phyloP scores from a whole-genome alignment of 768 basidiomycete species.

The Wakefieldia striispora region DNA sequence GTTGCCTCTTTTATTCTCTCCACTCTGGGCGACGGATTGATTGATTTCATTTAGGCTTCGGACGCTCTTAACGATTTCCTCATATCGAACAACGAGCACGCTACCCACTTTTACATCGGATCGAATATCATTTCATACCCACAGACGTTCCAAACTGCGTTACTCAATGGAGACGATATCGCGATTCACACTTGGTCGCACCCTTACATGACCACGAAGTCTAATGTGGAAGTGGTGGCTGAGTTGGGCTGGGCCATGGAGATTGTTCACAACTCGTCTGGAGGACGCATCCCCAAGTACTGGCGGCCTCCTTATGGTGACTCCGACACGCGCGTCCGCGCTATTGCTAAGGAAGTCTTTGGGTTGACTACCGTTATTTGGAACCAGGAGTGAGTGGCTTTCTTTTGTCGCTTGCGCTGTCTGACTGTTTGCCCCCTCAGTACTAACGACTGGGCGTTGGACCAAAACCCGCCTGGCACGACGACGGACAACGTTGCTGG shows the following conservation, averaged over 20 bases:
- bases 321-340: conserved; percentile 76
- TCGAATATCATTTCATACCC: conserved; percentile 64
- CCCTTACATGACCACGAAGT: conserved; percentile 77
- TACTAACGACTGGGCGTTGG: conserved; percentile 75
- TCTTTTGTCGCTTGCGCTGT: not conserved
- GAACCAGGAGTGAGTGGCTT: conserved; percentile 74
- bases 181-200: conserved; percentile 61
- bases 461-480: conserved; percentile 36
- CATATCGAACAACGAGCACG: conserved; percentile 56
- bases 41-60: conserved; percentile 34
- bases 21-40: conserved; percentile 2
- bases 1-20: conserved; percentile 9
- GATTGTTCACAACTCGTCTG: conserved; percentile 76
- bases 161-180: conserved; percentile 38
- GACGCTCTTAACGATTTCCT: conserved; percentile 63
- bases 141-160: conserved; percentile 51
- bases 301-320: conserved; percentile 93
- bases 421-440: conserved; percentile 33
- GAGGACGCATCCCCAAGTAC: conserved; percentile 69
- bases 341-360: conserved; percentile 86
- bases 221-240: conserved; percentile 64
- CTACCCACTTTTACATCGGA: conserved; percentile 92
- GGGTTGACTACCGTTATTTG: conserved; percentile 83
- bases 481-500: conserved; percentile 46
- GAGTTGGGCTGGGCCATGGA: conserved; percentile 79